Percentiles rank a stretch among this genome's conserved stretches.
phyloP scores from a whole-genome alignment of 2,329 filamentous ascomycete genomes.

The Sarocladium brachiariae region DNA sequence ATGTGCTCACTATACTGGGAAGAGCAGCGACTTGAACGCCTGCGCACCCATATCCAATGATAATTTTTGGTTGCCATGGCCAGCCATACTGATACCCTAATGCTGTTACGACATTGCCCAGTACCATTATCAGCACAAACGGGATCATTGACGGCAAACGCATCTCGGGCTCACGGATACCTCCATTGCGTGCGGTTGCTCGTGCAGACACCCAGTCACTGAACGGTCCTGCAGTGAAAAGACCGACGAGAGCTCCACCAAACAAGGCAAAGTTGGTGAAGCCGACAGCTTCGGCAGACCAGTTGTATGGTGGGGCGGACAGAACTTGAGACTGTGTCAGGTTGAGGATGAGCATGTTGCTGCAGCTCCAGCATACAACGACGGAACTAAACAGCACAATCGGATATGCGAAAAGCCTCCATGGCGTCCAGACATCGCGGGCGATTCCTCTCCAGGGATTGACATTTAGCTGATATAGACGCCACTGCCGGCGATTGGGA shows the following conservation, averaged over 20 bases:
- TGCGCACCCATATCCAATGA: constrained; percentile 35
- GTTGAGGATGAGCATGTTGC: neutral
- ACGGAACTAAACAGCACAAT: neutral
- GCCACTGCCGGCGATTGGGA: neutral
- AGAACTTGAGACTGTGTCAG: neutral
- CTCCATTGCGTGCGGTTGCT: constrained; percentile 34
- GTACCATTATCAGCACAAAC: constrained; percentile 36
- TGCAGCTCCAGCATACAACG: neutral
- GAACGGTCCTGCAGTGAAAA: constrained; percentile 34
- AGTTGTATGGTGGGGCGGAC: neutral
- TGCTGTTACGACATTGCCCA: constrained; percentile 38
- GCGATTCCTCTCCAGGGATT: neutral
- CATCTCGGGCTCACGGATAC: constrained; percentile 42
- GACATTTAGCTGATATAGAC: neutral
- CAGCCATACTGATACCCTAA: constrained; percentile 38
- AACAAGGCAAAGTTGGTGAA: constrained; percentile 42
- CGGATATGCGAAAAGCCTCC: neutral
- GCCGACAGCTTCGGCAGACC: constrained; percentile 19
- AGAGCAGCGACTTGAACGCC: constrained; percentile 37
- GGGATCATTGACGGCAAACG: constrained; percentile 37
- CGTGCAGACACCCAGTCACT: constrained; percentile 35
- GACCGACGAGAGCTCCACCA: constrained; percentile 32
- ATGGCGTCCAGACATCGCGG: neutral
- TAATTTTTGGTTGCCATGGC: no score
- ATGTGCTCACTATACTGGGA: constrained; percentile 51